phyloP scores from a whole-genome alignment of 345 rosid genomes.

The Theobroma cacao region DNA sequence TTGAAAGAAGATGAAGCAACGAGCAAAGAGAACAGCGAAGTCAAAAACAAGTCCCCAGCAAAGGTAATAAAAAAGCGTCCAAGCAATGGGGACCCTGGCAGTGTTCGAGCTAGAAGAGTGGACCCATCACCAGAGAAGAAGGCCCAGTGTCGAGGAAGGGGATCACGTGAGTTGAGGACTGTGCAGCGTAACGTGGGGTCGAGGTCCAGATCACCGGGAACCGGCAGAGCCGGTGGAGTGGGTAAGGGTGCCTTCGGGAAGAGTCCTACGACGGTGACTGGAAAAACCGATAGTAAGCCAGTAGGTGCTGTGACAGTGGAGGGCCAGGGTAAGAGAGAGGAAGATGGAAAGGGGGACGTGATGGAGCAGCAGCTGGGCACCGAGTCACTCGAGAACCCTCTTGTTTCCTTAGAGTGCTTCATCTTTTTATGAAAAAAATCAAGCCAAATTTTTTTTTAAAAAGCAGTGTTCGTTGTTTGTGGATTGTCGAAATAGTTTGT shows the following conservation, averaged over 20 bases:
- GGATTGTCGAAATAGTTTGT: neutral
- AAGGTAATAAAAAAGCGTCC: slow-evolving; percentile 44
- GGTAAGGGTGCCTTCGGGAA: slow-evolving; percentile 17
- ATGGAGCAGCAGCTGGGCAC: slow-evolving; percentile 21
- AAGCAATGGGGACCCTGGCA: slow-evolving; percentile 21
- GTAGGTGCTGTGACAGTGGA: neutral
- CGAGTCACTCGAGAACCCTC: slow-evolving; percentile 58
- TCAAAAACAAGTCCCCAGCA: slow-evolving; percentile 29
- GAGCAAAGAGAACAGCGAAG: slow-evolving; percentile 36
- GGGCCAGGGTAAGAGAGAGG: slow-evolving; percentile 14
- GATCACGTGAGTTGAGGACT: slow-evolving; percentile 19
- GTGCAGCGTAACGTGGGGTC: slow-evolving; percentile 34
- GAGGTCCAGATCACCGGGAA: slow-evolving; percentile 39
- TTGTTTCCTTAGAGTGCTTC: slow-evolving; percentile 77
- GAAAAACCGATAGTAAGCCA: slow-evolving; percentile 24
- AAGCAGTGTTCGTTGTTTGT: no score
- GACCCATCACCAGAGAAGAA: slow-evolving; percentile 25
- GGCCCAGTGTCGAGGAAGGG: slow-evolving; percentile 28
- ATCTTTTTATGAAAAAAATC: slow-evolving; percentile 54
- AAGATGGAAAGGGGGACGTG: slow-evolving; percentile 22
- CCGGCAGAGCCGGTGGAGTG: slow-evolving; percentile 25
- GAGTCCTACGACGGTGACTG: slow-evolving; percentile 36
- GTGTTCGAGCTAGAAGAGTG: slow-evolving; percentile 22
- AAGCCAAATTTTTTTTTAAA: no score
- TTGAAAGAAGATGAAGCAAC: slow-evolving; percentile 55